Base-by-base conservation (phyloP, 2,329 filamentous ascomycete genomes). In the Pseudogymnoascus sp. region DNA sequence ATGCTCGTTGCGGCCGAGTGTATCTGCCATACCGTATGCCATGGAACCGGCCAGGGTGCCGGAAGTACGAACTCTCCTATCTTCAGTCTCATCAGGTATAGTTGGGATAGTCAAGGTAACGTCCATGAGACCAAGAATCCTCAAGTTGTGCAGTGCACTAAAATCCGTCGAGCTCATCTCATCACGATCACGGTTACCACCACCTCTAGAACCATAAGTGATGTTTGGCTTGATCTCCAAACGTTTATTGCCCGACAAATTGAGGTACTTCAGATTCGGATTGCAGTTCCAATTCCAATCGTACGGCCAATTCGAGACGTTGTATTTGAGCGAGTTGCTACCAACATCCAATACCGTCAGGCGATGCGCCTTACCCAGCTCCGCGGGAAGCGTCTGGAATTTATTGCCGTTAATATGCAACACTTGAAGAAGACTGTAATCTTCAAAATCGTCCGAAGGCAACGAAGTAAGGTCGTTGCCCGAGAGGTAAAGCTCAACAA, bases 241-340 rank as follows among this genome's bases (percentile, higher is more conserved):
- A 60, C 93, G 87, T 75, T 96, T 97, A 78, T 99, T 99, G 60
- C 94, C 94, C 0, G 93, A 97, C 71, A 99, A 81, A 71, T 97
- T 99, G 66, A 99, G 86, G 72, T 95, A 99, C 66, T 92, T 89
- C 67, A 99, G 78, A 69, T 97, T 95, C 58, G 90, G 91, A 71
- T 99, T 99, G 81, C 94, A 90, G 72, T 97, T 97, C 94, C 94
- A 99, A 71, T 99, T 99, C 94, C 94, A 99, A 73, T 99, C 94
- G 72, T 99, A 99, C 0, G 93, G 94, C 81, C 96, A 96, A 71
- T 99, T 99, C 30, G 92, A 94, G 58, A 99, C 95, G 73, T 99
- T 99, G 82, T 99, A 99, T 75, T 97, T 99, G 63, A 99, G 80
- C 22, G 85, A 87, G 72, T 99, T 99, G 80, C 90, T 97, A 64